phyloP scores from a whole-genome alignment of 768 basidiomycete genomes.

The Suillus luteus region DNA sequence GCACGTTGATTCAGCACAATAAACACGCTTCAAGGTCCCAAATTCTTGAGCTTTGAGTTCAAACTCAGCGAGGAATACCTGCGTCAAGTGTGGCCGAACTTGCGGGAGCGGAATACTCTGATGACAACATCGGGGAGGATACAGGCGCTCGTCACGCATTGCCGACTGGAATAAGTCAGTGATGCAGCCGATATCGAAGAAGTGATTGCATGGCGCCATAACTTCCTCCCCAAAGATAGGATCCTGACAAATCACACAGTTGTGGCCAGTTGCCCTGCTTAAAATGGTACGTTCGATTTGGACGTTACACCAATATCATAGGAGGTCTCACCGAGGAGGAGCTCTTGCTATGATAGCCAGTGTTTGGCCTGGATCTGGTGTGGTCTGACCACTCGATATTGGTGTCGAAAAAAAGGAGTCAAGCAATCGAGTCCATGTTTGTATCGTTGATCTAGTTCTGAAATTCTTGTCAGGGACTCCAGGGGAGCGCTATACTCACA shows the following conservation, averaged over 20 bases:
- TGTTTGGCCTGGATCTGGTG: not conserved
- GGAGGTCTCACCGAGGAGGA: slow-evolving; percentile 18
- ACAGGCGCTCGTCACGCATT: slow-evolving; percentile 40
- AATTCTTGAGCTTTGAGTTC: slow-evolving; percentile 33
- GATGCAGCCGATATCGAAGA: slow-evolving; percentile 36
- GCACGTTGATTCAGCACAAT: slow-evolving; percentile 38
- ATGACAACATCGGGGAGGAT: slow-evolving; percentile 43
- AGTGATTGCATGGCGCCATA: slow-evolving; percentile 37
- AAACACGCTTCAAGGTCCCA: slow-evolving; percentile 37
- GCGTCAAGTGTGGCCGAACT: slow-evolving; percentile 29
- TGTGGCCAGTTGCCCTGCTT: slow-evolving; percentile 26
- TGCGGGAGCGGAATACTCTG: slow-evolving; percentile 28
- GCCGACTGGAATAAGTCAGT: slow-evolving; percentile 37
- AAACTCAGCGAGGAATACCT: slow-evolving; percentile 24
- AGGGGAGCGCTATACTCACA: not conserved
- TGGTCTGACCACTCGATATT: not conserved
- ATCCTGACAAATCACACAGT: slow-evolving; percentile 40
- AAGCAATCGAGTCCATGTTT: slow-evolving; percentile 23
- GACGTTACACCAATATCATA: not conserved
- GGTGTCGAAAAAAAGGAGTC: slow-evolving; percentile 16
- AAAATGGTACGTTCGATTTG: not conserved
- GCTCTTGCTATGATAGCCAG: not conserved
- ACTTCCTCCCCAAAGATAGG: slow-evolving; percentile 29
- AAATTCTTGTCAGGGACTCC: not conserved
- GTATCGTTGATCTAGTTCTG: not conserved